Base-by-base conservation (phyloP, 257 asterid species). In the Gentiana macrophylla region DNA sequence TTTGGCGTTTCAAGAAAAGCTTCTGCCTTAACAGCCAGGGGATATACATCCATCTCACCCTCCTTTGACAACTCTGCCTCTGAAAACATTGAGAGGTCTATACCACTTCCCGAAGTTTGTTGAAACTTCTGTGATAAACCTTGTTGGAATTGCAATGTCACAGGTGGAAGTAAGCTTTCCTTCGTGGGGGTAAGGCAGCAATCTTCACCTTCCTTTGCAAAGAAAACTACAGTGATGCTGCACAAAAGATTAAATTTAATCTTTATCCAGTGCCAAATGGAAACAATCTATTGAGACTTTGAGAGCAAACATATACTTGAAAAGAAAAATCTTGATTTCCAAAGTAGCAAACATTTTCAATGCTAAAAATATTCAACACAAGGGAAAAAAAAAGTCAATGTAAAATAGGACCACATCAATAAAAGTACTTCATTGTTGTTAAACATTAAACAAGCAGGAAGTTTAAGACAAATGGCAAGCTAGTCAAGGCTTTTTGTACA, bases 181-280 rank as follows among this genome's bases (percentile, higher is more conserved):
- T 80, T 83, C 49, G 53, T 67, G 12, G 99, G 86, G 34, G 79
- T 81, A 70, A 92, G 72, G 76, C 67, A 62, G 72, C 97, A 92
- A 69, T 71, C 82, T 73, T 88, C 91, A 12, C 94, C 94, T 74
- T 88, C 97, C 76, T 81, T 85, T 12, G 94, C 99, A 70, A 88
- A 92, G 78, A 88, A 88, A 58, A 81, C 63, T 58, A 88, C 59
- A 33, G 89, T 85, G 63, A 92, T 83, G 81, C 97, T 92, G 94
- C 81, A 63, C 32, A 53, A 8, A 50, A 46, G 57, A 67, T 49
- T 37, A 58, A 37, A 59, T 37, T 57, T 46, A 4, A 36, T 12
- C 38, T 34, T 46, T 50, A 41, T 8, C 11, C 38, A 33, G 33
- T 33, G n/a, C 10, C 36, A 49, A 41, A 38, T 2, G 11, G 6